Evolutionary conservation across 2,329 filamentous ascomycete genomes (phyloP), one percentile per base, ranked within the genome.

Genomic region (Sodiomyces alkalinus): DNA sequence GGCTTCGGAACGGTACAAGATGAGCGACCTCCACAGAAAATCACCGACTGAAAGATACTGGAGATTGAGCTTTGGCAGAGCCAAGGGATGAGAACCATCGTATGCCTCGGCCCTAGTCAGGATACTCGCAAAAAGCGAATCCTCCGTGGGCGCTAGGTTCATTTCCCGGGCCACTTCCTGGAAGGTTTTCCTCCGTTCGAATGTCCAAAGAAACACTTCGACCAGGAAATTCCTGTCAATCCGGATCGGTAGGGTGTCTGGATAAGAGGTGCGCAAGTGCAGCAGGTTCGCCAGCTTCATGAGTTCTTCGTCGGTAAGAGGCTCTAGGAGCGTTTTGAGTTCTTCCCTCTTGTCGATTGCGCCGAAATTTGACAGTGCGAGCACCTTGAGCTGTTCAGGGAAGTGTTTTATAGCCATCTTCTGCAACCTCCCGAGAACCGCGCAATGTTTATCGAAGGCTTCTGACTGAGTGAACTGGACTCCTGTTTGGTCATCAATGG

Each of bases 41-140:
- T 98, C 90, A 3, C 85, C 85, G 28, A 93, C 73, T 3, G 86
- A 92, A 10, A 98, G 63, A 51, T 98, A 98, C 46, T 98, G 90
- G 17, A 98, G 60, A 42, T 94, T 98, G 25, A 96, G 56, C 49
- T 98, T 98, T 3, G 90, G 90, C 23, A 98, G 73, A 3, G 90
- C 82, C 33, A 98, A 62, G 5, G 90, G 86, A 26, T 72, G 72
- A 15, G 82, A 85, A 16, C 86, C 86, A 48, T 93, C 78, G 43
- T 94, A 96, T 6, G 64, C 65, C 43, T 94, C 86, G 32, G 87
- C 87, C 33, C 83, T 72, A 31, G 86, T 54, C 29, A 93, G 68
- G 16, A 74, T 72, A 28, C 64, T 64, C 33, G 94, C 83, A 44
- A 94, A 94, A 5, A 98, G 60, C 2, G 70, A 57, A 22, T 68